Base-by-base conservation (phyloP, 176 grass and related monocot species). In the Chloris gayana region DNA sequence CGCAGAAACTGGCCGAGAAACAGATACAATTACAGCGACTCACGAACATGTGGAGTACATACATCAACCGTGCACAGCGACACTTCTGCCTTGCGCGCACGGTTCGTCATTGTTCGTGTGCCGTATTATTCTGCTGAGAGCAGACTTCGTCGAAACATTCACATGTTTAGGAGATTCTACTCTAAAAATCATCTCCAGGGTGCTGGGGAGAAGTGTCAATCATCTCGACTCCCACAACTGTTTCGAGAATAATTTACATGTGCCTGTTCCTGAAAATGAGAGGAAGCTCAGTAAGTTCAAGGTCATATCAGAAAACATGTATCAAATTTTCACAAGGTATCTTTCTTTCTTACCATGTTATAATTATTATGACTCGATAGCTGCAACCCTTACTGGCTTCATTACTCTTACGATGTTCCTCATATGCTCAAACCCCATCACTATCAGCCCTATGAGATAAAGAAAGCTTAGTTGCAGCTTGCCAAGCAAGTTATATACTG, bases 401-500 rank as follows among this genome's bases (percentile, higher is more conserved):
- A 88, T 91, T 54, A 94, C 82, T 66, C 32, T 87, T 53, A 93
- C 67, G 67, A 83, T 61, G 75, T 92, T 93, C 87, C 89, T 90
- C 79, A 99, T 77, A 42, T 93, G 88, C 73, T 99, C 84, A 82
- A 89, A 91, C 69, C 86, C 90, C 91, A 93, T 93, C 5, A 96
- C 58, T 82, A 99, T 74, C 56, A 91, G 25, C 67, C 96, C 97
- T 79, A 99, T 84, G 62, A 99, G 67, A 82, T 90, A 99, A 90
- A 96, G 88, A 87, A 93, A 87, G 79, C 88, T 96, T 32, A 96
- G 84, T 88, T 95, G 93, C 81, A 99, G 82, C 86, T 99, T 99
- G 58, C 86, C 90, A 79, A 99, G 85, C 41, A 95, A 77, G 82
- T 89, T 93, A 87, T 91, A 95, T 67, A 87, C 67, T 58, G 76